Evolutionary conservation across 441 rosid species (phyloP).

Genomic region (Euphorbia celastroides): DNA sequence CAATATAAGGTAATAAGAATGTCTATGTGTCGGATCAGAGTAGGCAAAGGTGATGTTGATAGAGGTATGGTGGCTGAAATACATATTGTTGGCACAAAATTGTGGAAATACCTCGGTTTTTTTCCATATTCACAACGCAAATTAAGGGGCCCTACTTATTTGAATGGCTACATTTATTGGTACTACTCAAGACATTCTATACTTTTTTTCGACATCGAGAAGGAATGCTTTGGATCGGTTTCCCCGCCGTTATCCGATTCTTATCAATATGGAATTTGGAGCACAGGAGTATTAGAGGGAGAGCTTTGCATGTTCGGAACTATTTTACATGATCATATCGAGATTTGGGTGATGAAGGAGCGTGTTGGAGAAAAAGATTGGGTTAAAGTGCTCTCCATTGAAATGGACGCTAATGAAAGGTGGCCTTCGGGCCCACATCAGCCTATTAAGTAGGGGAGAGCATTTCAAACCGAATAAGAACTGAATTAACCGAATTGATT

Average conservation of each 20-base stretch:
- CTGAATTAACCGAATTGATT: too few species aligned
- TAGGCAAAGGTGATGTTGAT: neutral
- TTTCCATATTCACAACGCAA: neutral
- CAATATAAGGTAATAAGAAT: neutral
- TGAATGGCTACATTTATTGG: neutral
- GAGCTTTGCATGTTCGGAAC: neutral
- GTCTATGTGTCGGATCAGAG: neutral
- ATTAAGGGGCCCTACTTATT: neutral
- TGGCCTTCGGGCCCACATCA: neutral
- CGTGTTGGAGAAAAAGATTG: neutral
- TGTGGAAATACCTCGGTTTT: neutral
- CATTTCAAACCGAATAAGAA: too few species aligned
- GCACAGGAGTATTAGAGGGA: neutral
- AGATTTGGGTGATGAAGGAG: too few species aligned
- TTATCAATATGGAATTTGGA: too few species aligned
- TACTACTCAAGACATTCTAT: neutral
- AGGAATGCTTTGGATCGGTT: neutral
- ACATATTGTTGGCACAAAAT: neutral
- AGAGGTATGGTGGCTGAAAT: neutral
- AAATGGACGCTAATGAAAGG: too few species aligned
- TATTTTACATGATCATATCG: neutral
- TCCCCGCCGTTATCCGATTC: neutral
- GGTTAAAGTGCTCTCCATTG: neutral
- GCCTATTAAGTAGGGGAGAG: too few species aligned
- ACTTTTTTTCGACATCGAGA: neutral